Evolutionary conservation across 805 yeast species (phyloP), one percentile per base, ranked within the genome.

Genomic region (Kuraishia capsulata): DNA sequence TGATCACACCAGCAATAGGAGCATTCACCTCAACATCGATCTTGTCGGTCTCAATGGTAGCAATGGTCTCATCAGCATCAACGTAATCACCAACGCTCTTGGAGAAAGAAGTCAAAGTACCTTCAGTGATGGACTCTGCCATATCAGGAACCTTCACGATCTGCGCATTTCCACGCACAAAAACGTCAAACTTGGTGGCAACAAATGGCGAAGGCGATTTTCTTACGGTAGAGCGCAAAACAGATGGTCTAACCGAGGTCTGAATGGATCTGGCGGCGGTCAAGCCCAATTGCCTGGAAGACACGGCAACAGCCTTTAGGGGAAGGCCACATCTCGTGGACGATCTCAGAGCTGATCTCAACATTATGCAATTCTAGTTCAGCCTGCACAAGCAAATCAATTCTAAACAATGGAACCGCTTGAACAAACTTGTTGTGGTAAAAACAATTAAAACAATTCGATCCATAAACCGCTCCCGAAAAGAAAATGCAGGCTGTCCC

Each of bases 51-150:
- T 92, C 98, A 52, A 92, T 90, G 47, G 97, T 89, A 42, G 97
- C 97, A 50, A 92, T 71, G 47, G 84, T 78, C 66, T 90, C 97
- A 62, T 90, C 97, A 49, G 67, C 76, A 42, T 72, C 75, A 40
- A 90, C 90, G 52, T 65, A 88, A 43, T 90, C 97, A 48, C 98
- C 98, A 44, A 88, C 87, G 44, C 75, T 64, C 57, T 81, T 81
- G 47, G 69, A 65, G 56, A 67, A 81, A 14, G 73, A 52, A 47
- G 85, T 69, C 48, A 92, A 73, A 36, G 97, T 86, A 59, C 98
- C 98, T 64, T 92, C 98, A 31, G 96, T 86, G 56, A 92, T 81
- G 37, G 97, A 89, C 67, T 92, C 98, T 33, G 98, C 97, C 97
- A 92, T 88, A 47, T 86, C 94, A 36, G 98, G 98, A 18, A 92